These are phyloP conservation scores for Nemania serpens DNA, from an alignment of 2,329 filamentous ascomycete genomes.

Conservation along the genomic window DNA sequence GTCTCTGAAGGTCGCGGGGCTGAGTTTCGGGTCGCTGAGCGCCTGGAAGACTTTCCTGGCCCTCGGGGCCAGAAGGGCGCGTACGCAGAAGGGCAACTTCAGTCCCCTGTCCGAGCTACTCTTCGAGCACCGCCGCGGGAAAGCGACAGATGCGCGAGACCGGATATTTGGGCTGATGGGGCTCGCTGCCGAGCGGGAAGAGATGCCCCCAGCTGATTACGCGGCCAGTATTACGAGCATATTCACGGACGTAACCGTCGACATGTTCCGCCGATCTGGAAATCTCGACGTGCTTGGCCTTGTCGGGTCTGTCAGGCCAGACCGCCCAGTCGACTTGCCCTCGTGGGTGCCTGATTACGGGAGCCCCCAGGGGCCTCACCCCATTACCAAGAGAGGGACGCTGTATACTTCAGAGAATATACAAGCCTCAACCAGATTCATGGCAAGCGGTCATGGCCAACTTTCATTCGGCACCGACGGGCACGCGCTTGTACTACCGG, in stretches of 20 bases:
- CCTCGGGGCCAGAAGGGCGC: constrained; percentile 10
- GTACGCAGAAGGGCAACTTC: constrained; percentile 9
- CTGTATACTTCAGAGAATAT: constrained; percentile 13
- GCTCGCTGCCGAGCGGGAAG: constrained; percentile 17
- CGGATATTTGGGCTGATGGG: constrained; percentile 19
- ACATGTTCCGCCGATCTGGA: constrained; percentile 13
- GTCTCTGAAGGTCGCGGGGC: constrained; percentile 15
- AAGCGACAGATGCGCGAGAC: constrained; percentile 17
- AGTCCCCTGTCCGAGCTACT: constrained; percentile 17
- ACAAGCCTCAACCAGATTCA: constrained; percentile 14
- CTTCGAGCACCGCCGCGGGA: constrained; percentile 17
- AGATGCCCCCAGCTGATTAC: constrained; percentile 18
- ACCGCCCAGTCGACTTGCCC: constrained; percentile 14
- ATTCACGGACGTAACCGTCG: constrained; percentile 10
- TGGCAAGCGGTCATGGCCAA: constrained; percentile 9
- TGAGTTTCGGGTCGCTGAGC: constrained; percentile 13
- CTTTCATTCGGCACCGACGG: constrained; percentile 13
- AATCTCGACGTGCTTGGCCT: constrained; percentile 19
- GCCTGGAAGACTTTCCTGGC: constrained; percentile 16
- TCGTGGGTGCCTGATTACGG: constrained; percentile 25
- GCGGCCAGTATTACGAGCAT: constrained; percentile 1
- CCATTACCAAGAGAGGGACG: constrained; percentile 18
- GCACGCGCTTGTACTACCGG: constrained; percentile 16
- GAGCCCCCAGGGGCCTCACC: constrained; percentile 16
- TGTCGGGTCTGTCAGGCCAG: constrained; percentile 13